These are phyloP conservation scores for Quercus parvula DNA, from an alignment of 306 rosid genomes.

Conservation along the genomic window DNA sequence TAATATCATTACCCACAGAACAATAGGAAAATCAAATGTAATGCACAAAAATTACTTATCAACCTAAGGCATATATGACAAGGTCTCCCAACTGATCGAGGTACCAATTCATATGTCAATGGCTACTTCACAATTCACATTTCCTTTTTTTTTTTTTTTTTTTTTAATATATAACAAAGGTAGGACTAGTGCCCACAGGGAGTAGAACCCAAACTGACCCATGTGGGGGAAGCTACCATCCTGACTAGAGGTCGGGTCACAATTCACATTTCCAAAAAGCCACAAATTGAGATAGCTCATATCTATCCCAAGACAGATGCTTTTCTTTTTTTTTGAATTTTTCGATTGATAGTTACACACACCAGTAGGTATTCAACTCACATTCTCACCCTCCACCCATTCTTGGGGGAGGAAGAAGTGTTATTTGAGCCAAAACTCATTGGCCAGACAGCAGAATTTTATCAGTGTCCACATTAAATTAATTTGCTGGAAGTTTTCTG, in stretches of 20 bases:
- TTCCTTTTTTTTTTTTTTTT: neutral
- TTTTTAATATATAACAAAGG: too few relatives aligned
- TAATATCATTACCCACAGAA: neutral
- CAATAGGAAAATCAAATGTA: neutral
- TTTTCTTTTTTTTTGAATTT: neutral
- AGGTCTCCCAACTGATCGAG: neutral
- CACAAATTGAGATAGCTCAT: constrained; percentile 2
- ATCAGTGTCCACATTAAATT: neutral
- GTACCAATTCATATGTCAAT: neutral
- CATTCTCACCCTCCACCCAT: too few relatives aligned
- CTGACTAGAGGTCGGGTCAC: neutral
- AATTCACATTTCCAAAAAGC: constrained; percentile 1
- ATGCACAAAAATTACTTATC: constrained; percentile 11
- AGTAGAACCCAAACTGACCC: too few relatives aligned
- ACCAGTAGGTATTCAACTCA: too few relatives aligned
- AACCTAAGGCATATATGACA: constrained; percentile 14
- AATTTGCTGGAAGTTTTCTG: neutral
- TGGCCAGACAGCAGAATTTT: neutral
- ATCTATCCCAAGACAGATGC: neutral
- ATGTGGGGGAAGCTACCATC: too few relatives aligned
- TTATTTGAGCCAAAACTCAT: too few relatives aligned
- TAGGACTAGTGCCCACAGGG: too few relatives aligned
- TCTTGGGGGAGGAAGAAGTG: too few relatives aligned
- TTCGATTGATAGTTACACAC: too few relatives aligned
- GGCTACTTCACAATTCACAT: neutral